These are phyloP conservation scores for Xylaria venustula DNA, from an alignment of 495 filamentous ascomycete species.

Conservation along the genomic window DNA sequence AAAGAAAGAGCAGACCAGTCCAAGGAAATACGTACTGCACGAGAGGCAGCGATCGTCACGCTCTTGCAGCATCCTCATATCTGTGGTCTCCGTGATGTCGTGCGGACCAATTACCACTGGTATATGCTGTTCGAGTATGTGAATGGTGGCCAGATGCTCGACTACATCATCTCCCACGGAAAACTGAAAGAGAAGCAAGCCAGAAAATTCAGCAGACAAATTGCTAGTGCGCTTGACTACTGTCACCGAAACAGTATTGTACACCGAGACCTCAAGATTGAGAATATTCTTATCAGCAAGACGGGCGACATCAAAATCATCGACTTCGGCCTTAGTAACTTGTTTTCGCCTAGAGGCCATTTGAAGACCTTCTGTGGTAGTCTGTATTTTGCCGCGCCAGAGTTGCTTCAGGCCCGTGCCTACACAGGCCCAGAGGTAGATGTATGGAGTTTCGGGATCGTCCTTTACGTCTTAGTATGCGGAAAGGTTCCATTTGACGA, in stretches of 20 bases:
- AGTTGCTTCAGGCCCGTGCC: constrained; percentile 87
- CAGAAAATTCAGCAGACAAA: constrained; percentile 95
- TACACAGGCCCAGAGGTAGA: constrained; percentile 98
- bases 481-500: constrained; percentile 99
- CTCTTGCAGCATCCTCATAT: constrained; percentile 95
- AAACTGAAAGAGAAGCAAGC: constrained; percentile 98
- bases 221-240: constrained; percentile 97
- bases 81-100: constrained; percentile 92
- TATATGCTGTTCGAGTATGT: constrained; percentile 99
- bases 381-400: constrained; percentile 96
- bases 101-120: constrained; percentile 97
- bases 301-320: constrained; percentile 99
- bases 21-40: constrained; percentile 94
- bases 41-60: constrained; percentile 95
- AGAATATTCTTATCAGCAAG: constrained; percentile 99
- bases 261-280: constrained; percentile 96
- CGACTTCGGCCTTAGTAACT: constrained; percentile 96
- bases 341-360: constrained; percentile 82
- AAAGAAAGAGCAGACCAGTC: constrained; percentile 86
- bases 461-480: constrained; percentile 97
- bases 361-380: constrained; percentile 98
- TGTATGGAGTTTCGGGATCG: constrained; percentile 98
- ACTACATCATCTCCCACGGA: constrained; percentile 99
- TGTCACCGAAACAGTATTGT: constrained; percentile 99
- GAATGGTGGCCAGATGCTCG: constrained; percentile 98